Base-by-base conservation (phyloP, 805 yeast genomes). In the Schizosaccharomyces osmophilus region DNA sequence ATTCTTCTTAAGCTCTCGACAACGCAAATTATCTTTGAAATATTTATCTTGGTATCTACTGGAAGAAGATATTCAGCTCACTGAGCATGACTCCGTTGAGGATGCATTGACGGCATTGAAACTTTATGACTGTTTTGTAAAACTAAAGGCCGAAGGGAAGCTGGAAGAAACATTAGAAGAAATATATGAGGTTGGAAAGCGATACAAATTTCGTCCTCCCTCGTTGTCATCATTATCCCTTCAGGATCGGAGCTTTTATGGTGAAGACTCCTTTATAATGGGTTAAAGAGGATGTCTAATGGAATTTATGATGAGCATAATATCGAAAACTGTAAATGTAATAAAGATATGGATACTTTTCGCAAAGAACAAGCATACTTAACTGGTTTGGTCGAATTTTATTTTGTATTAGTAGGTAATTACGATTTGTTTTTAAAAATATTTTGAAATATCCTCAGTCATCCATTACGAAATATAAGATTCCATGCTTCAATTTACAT, bases 51-150 rank as follows among this genome's bases (percentile, higher is more conserved):
- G 88, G 77, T 81, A 81, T 36, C 75, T 90, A 59, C 74, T 93
- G 61, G 79, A 78, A 42, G 82, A 81, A 64, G 78, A 81, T 59
- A 95, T 94, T 41, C 99, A 93, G 70, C 82, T 81, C 2, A 95
- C 93, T 1, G 90, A 90, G 68, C 99, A 93, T 71, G 97, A 94
- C 69, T 90, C 97, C 0, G 88, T 93, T 57, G 98, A 93, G 68
- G 99, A 93, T 73, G 97, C 99, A 0, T 74, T 77, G 62, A 84
- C 94, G 11, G 97, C 99, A 0, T 75, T 93, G 66, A 71, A 79
- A 57, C 73, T 93, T 43, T 94, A 86, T 73, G 79, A 80, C 64
- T 82, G 80, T 67, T 90, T 86, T 68, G 71, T 79, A 67, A 82
- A 83, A 64, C 75, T 90, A 64, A 73, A 74, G 61, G 76, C 74